phyloP scores from a whole-genome alignment of 495 filamentous ascomycete species.

The Schizothecium vesticola region DNA sequence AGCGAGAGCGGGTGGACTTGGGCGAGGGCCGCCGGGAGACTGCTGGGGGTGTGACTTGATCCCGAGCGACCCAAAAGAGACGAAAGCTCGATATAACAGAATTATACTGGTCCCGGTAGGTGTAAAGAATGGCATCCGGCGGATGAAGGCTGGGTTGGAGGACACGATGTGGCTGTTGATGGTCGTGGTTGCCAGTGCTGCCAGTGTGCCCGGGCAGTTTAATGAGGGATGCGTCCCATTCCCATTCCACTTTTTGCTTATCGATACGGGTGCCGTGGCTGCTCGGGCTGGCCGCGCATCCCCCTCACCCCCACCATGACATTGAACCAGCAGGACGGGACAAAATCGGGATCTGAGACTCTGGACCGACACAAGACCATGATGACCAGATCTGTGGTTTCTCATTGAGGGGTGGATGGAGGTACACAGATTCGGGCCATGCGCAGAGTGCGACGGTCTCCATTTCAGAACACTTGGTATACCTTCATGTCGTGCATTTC shows the following conservation, averaged over 20 bases:
- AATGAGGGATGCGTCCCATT: conserved; percentile 6
- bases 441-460: background rate
- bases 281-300: background rate
- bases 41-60: no score
- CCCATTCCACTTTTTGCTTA: conserved; percentile 26
- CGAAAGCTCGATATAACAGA: background rate
- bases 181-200: background rate
- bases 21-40: background rate
- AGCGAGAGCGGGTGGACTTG: background rate
- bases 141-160: background rate
- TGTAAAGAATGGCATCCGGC: background rate
- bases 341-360: background rate
- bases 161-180: background rate
- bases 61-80: background rate
- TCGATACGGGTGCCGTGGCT: conserved; percentile 19
- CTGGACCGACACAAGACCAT: background rate
- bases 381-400: background rate
- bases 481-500: background rate
- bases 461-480: background rate
- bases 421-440: background rate
- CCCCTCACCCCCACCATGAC: background rate
- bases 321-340: background rate
- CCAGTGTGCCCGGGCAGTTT: conserved; percentile 1
- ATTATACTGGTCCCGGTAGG: background rate
- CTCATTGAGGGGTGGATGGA: background rate